These are phyloP conservation scores for Verticillium tricorpus DNA, from an alignment of 2,329 filamentous ascomycete genomes.

Conservation along the genomic window DNA sequence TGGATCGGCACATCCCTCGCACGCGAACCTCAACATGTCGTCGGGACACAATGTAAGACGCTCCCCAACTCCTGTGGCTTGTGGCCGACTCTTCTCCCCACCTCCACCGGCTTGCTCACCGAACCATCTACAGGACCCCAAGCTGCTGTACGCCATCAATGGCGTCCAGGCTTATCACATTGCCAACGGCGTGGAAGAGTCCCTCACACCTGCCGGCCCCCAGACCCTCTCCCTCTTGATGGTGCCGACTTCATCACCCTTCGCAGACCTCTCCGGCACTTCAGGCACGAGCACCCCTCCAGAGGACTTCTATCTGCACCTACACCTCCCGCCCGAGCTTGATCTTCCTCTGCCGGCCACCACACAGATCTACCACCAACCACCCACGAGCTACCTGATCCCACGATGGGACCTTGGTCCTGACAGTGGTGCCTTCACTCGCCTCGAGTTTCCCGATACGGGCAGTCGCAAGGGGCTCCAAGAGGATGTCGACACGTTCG, in stretches of 20 bases:
- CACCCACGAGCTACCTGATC: slow-evolving; percentile 87
- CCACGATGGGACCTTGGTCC: slow-evolving; percentile 91
- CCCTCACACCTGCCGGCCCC: slow-evolving; percentile 77
- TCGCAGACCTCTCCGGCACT: slow-evolving; percentile 49
- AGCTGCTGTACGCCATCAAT: slow-evolving; percentile 66
- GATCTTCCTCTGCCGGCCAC: slow-evolving; percentile 91
- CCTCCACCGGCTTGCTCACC: not conserved
- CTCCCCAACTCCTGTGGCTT: not conserved
- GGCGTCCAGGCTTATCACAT: slow-evolving; percentile 91
- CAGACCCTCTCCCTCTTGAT: slow-evolving; percentile 92
- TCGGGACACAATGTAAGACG: slow-evolving; percentile 38
- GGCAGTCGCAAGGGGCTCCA: slow-evolving; percentile 71
- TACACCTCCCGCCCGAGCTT: slow-evolving; percentile 90
- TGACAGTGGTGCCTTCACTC: slow-evolving; percentile 83
- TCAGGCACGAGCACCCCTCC: slow-evolving; percentile 60
- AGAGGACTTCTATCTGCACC: slow-evolving; percentile 95
- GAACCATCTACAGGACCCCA: slow-evolving; percentile 48
- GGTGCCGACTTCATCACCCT: slow-evolving; percentile 84
- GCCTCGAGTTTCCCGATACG: slow-evolving; percentile 80
- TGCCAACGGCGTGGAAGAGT: slow-evolving; percentile 77
- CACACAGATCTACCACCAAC: slow-evolving; percentile 96
- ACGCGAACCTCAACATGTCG: slow-evolving; percentile 27
- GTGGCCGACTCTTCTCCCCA: not conserved
- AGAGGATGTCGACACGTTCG: slow-evolving; percentile 93
- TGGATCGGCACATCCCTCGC: not conserved